Evolutionary conservation across 1,284 basidiomycete species (phyloP).

Genomic region (Papiliotrema laurentii): DNA sequence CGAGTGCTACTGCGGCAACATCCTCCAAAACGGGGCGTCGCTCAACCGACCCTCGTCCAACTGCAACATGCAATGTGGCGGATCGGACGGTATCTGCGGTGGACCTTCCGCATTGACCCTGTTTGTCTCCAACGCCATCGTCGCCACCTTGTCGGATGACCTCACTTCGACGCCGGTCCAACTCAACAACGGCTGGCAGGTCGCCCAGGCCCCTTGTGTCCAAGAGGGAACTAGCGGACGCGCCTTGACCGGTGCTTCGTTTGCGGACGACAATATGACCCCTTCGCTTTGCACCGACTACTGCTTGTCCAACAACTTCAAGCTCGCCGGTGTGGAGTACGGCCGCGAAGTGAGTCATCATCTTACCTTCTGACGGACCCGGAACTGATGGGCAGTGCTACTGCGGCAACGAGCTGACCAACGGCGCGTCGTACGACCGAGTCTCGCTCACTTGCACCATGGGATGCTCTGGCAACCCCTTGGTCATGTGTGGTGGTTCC

Average conservation of each 20-base stretch:
- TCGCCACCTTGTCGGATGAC: neutral
- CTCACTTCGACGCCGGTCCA: neutral
- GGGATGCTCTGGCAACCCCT: slow-evolving; percentile 24
- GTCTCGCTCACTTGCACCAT: slow-evolving; percentile 22
- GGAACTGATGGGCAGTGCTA: slow-evolving; percentile 27
- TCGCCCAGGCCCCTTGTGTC: slow-evolving; percentile 22
- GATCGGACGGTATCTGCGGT: slow-evolving; percentile 31
- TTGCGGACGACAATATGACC: slow-evolving; percentile 10
- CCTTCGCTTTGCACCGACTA: slow-evolving; percentile 9
- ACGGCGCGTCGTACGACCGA: slow-evolving; percentile 20
- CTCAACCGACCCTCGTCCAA: slow-evolving; percentile 17
- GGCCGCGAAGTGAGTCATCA: slow-evolving; percentile 13
- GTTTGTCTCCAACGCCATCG: neutral
- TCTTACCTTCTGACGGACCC: slow-evolving; percentile 6
- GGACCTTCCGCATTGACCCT: slow-evolving; percentile 12
- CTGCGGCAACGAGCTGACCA: slow-evolving; percentile 15
- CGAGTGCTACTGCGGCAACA: slow-evolving; percentile 35
- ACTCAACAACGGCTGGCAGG: slow-evolving; percentile 7
- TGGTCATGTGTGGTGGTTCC: slow-evolving; percentile 37
- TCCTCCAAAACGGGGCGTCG: slow-evolving; percentile 21
- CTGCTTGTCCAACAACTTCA: slow-evolving; percentile 12
- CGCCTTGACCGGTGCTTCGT: slow-evolving; percentile 22
- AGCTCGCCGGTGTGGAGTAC: slow-evolving; percentile 15
- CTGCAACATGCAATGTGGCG: slow-evolving; percentile 31
- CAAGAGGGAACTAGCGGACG: slow-evolving; percentile 29